A percentile compares a stretch with the other conserved stretches of the same genome.
These are phyloP conservation scores for Vicia villosa DNA, from an alignment of 306 rosid species.

Conservation along the genomic window DNA sequence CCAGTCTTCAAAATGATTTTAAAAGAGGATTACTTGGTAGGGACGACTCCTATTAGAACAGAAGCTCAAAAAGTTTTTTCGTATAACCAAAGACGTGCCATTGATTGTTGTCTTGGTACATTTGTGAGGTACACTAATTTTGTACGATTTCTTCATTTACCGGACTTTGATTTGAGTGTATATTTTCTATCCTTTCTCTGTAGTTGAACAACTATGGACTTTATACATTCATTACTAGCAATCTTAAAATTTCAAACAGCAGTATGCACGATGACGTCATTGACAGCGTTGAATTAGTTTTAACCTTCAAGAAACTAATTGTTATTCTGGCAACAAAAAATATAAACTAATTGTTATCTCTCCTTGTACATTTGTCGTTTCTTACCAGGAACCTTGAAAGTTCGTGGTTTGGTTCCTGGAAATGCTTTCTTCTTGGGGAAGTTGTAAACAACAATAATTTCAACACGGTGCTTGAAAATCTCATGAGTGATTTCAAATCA, in stretches of 20 bases:
- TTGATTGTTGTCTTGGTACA: slow-evolving; percentile 65
- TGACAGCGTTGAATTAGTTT: slow-evolving; percentile 21
- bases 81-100: no score
- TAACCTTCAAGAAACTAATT: slow-evolving; percentile 23
- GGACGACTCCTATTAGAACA: no score
- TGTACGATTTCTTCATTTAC: slow-evolving; percentile 7
- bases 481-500: slow-evolving; percentile 64
- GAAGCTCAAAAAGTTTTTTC: no score
- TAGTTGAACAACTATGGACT: slow-evolving; percentile 21
- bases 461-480: slow-evolving; percentile 57
- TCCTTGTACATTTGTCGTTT: slow-evolving; percentile 24
- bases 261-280: slow-evolving; percentile 16
- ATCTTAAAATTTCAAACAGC: slow-evolving; percentile 26
- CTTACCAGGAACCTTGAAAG: slow-evolving; percentile 73
- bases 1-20: no score
- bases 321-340: not conserved
- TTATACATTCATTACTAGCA: slow-evolving; percentile 25
- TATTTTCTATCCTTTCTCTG: slow-evolving; percentile 25
- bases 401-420: slow-evolving; percentile 90
- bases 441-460: slow-evolving; percentile 51
- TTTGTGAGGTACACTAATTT: slow-evolving; percentile 61
- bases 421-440: slow-evolving; percentile 75
- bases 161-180: slow-evolving; percentile 20
- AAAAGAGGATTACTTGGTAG: no score
- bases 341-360: slow-evolving; percentile 8